Conservation (phyloP, 768 basidiomycete species). For the Lactarius hengduanensis region DNA sequence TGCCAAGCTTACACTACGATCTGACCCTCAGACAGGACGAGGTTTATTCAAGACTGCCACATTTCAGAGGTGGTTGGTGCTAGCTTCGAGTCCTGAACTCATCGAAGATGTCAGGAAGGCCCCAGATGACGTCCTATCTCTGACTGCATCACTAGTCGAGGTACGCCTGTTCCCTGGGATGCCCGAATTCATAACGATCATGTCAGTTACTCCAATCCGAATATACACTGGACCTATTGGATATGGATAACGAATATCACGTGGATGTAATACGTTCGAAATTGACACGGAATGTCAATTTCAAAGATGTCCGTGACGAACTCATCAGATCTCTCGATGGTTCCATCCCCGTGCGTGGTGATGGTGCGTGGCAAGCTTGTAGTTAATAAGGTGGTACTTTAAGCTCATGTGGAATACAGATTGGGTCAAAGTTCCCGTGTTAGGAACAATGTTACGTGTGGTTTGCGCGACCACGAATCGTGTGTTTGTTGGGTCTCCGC, state of each 20-base stretch:
- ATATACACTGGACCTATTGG: neutral
- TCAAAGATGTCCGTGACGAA: neutral
- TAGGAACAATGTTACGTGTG: neutral
- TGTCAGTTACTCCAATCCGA: neutral
- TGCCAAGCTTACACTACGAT: neutral
- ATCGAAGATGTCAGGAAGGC: slow-evolving; percentile 1
- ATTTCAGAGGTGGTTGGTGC: neutral
- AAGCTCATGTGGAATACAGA: neutral
- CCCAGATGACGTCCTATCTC: neutral
- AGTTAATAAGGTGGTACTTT: neutral
- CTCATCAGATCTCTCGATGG: neutral
- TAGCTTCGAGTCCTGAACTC: neutral
- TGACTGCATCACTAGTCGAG: neutral
- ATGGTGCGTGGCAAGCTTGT: neutral
- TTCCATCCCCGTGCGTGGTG: neutral
- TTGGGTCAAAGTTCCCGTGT: neutral
- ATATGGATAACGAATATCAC: neutral
- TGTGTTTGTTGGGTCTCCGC: neutral
- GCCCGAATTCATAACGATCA: neutral
- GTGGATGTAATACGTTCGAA: neutral
- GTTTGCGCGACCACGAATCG: neutral
- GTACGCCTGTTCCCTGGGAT: neutral
- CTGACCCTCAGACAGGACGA: neutral
- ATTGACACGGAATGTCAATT: neutral
- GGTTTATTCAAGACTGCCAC: neutral